A percentile compares a stretch with the other conserved stretches of the same genome.
Evolutionary conservation across 441 rosid genomes (phyloP).

Genomic region (Breynia disticha): DNA sequence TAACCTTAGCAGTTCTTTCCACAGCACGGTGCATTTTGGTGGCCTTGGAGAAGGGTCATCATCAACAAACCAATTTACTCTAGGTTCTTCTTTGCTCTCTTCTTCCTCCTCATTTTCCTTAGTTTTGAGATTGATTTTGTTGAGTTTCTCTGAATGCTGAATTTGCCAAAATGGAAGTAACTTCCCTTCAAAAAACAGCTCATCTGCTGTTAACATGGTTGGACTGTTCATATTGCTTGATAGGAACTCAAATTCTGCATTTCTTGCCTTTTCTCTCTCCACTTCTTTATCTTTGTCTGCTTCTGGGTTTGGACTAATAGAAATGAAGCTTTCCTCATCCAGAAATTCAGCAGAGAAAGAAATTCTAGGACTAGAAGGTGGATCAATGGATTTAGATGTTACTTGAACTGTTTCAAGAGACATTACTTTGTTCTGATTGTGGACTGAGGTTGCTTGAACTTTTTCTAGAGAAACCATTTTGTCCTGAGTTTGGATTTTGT

Average conservation of each 20-base stretch:
- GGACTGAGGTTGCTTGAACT: constrained; percentile 18
- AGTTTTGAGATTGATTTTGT: constrained; percentile 42
- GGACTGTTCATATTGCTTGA: constrained; percentile 39
- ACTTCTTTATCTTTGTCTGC: constrained; percentile 18
- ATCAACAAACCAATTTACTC: constrained; percentile 62
- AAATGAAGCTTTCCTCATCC: constrained; percentile 59
- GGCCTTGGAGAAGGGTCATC: constrained; percentile 97
- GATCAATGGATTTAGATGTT: constrained; percentile 27
- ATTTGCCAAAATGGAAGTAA: constrained; percentile 72
- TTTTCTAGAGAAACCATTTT: constrained; percentile 49
- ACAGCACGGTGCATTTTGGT: constrained; percentile 84
- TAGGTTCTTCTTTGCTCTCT: constrained; percentile 29
- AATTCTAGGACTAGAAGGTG: constrained; percentile 52
- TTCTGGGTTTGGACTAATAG: constrained; percentile 45
- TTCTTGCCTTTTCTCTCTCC: constrained; percentile 33
- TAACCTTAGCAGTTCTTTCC: constrained; percentile 80
- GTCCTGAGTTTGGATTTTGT: not conserved
- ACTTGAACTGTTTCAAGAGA: constrained; percentile 36
- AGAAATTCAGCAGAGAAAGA: constrained; percentile 81
- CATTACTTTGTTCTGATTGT: constrained; percentile 25
- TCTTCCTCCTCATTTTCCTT: constrained; percentile 23
- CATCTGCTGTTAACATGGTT: constrained; percentile 65
- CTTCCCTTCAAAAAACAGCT: constrained; percentile 79
- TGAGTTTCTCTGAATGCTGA: constrained; percentile 65
- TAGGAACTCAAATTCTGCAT: constrained; percentile 67